Conservation (phyloP, 192 early-diverging fungal species). For the Coemansia sp. region DNA sequence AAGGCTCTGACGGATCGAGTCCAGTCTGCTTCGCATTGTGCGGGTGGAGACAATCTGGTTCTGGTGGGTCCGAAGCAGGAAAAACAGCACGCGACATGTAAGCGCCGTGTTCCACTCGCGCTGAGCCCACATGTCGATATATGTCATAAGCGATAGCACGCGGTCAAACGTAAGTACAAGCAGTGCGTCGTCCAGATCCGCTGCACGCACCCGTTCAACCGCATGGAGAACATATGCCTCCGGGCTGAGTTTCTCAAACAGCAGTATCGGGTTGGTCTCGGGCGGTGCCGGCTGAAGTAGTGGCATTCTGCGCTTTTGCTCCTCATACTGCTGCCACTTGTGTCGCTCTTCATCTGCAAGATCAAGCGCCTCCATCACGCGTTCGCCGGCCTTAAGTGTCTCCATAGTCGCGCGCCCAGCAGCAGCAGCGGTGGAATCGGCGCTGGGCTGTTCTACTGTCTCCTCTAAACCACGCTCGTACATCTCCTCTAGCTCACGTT, state of each 20-base stretch:
- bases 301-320: slow-evolving; percentile 40
- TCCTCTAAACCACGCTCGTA: slow-evolving; percentile 77
- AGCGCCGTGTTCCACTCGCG: slow-evolving; percentile 77
- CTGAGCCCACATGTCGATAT: slow-evolving; percentile 79
- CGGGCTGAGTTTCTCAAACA: slow-evolving; percentile 61
- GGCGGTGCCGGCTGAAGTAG: slow-evolving; percentile 53
- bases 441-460: slow-evolving; percentile 55
- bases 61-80: slow-evolving; percentile 84
- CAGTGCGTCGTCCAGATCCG: slow-evolving; percentile 86
- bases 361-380: slow-evolving; percentile 89
- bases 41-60: slow-evolving; percentile 84
- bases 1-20: slow-evolving; percentile 67
- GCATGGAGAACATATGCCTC: slow-evolving; percentile 81
- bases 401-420: slow-evolving; percentile 88
- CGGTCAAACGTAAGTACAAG: slow-evolving; percentile 84
- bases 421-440: slow-evolving; percentile 41
- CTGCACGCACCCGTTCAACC: slow-evolving; percentile 74
- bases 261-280: slow-evolving; percentile 64
- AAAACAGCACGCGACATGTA: slow-evolving; percentile 80
- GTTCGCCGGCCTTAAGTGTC: slow-evolving; percentile 94
- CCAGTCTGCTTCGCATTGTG: slow-evolving; percentile 71
- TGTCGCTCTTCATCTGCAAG: slow-evolving; percentile 80
- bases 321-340: slow-evolving; percentile 65
- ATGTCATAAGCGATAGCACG: slow-evolving; percentile 73
- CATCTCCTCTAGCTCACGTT: slow-evolving; percentile 88